Base-by-base conservation (phyloP, 768 basidiomycete genomes). In the Imleria badia region DNA sequence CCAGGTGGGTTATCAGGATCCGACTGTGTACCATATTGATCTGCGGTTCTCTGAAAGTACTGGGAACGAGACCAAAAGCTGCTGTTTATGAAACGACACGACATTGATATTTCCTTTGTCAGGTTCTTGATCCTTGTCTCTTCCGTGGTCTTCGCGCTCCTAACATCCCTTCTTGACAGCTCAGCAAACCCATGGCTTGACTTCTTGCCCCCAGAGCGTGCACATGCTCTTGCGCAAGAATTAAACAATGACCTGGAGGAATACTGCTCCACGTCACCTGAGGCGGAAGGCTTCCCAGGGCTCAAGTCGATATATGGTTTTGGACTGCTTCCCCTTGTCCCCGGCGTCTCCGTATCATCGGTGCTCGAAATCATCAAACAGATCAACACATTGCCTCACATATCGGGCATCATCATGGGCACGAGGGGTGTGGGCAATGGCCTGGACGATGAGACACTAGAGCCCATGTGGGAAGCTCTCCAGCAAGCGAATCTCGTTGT, bases 101-200 rank as follows among this genome's bases (percentile, higher is more conserved):
- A 81, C 19, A 93, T 94, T 39, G 83, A 89, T 67, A 72, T 91
- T 40, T 91, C 87, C 17, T 79, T 92, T 30, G 85, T 91, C 52
- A 90, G 88, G 89, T 86, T 52, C 55, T 57, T 20, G 66, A 45
- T 13, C 9, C 23, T 23, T 31, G 26, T 19, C 40, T 50, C 59
- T 45, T 56, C 30, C 33, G 19, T 48, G 44, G 26, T 35, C 55
- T 30, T 54, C 48, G n/a, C 46, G 20, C 43, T 54, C 39, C 59
- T 67, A 51, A 72, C 58, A 20, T 22, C 33, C 34, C 10, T 45
- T 54, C 40, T 33, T 34, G 51, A 42, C 61, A 91, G 91, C 67
- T 82, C 89, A 23, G 92, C 92, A 26, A 94, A 95, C 64, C 93
- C 92, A 10, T 95, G 92, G 92, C 81, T 94, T 34, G 93, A 95